These are phyloP conservation scores for Homolaphlyctis polyrhiza DNA, from an alignment of 371 early-diverging fungal genomes.

Conservation along the genomic window DNA sequence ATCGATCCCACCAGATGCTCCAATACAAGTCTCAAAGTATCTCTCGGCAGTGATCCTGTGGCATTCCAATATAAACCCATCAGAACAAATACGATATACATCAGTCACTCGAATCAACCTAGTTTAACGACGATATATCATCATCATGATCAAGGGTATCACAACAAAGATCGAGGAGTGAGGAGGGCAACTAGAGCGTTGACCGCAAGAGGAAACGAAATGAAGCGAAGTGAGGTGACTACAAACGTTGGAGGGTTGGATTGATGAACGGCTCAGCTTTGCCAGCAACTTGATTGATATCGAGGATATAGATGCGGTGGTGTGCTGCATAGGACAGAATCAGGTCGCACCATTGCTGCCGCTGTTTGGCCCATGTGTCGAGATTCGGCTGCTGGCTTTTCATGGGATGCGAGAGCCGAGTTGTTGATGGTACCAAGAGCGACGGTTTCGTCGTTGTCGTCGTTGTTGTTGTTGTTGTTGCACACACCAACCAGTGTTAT, in stretches of 20 bases:
- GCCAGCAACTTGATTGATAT: constrained; percentile 53
- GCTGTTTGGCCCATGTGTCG: constrained; percentile 79
- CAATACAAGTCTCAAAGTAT: constrained; percentile 15
- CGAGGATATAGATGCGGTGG: constrained; percentile 56
- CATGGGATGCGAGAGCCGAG: neutral
- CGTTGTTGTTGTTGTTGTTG: neutral
- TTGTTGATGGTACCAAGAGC: neutral
- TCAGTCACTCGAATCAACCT: too few species aligned
- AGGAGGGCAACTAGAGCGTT: too few species aligned
- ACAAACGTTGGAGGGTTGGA: constrained; percentile 22
- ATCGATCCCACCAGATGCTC: constrained; percentile 15
- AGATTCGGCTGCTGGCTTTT: constrained; percentile 66
- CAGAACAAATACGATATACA: constrained; percentile 5
- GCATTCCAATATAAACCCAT: constrained; percentile 20
- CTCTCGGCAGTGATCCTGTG: constrained; percentile 13
- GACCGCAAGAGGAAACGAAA: too few species aligned
- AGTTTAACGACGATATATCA: too few species aligned
- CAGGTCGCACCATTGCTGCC: constrained; percentile 70
- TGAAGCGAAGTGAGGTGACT: neutral
- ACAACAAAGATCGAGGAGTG: too few species aligned
- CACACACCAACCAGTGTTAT: neutral
- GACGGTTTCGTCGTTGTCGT: neutral
- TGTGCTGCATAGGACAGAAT: constrained; percentile 64
- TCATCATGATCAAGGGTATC: too few species aligned
- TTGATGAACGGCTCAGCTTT: constrained; percentile 64